A percentile compares a stretch with the other conserved stretches of the same genome.
Conservation (phyloP, 495 filamentous ascomycete species). For the Penicillium egyptiacum region DNA sequence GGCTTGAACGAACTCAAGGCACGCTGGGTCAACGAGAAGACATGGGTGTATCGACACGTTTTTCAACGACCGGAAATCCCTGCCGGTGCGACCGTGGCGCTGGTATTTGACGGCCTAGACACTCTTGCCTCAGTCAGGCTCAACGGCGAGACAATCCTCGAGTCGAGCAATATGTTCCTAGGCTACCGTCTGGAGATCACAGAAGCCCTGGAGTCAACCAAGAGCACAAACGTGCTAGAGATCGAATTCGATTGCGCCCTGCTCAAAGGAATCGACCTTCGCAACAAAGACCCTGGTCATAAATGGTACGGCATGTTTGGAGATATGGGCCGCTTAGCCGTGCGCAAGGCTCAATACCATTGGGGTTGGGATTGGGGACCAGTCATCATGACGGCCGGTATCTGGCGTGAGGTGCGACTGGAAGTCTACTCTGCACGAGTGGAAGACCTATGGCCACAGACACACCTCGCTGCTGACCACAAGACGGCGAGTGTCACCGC, state of each 20-base stretch:
- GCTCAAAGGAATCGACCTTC: conserved; percentile 47
- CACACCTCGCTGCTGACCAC: conserved; percentile 22
- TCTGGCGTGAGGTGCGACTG: conserved; percentile 24
- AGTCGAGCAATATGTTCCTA: conserved; percentile 85
- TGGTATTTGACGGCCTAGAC: conserved; percentile 82
- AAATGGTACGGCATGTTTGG: conserved; percentile 63
- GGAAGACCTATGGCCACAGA: neutral
- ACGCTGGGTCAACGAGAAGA: conserved; percentile 79
- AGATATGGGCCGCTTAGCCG: conserved; percentile 67
- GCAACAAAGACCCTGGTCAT: conserved; percentile 48
- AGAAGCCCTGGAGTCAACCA: conserved; percentile 40
- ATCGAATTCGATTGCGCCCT: conserved; percentile 56
- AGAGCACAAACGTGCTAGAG: conserved; percentile 47
- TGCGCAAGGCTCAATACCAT: conserved; percentile 84
- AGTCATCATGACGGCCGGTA: conserved; percentile 25
- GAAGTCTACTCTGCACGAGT: neutral
- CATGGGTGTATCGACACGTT: conserved; percentile 69
- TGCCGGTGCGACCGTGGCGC: conserved; percentile 42
- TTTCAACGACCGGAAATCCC: conserved; percentile 53
- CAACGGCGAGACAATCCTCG: conserved; percentile 66
- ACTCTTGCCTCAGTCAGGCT: conserved; percentile 78
- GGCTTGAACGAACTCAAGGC: conserved; percentile 77
- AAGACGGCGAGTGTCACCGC: conserved; percentile 22
- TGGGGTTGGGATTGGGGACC: conserved; percentile 93
- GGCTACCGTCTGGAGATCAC: conserved; percentile 70